Evolutionary conservation across 169 alveolate species (phyloP).

Genomic region (Plasmodium fragile): DNA sequence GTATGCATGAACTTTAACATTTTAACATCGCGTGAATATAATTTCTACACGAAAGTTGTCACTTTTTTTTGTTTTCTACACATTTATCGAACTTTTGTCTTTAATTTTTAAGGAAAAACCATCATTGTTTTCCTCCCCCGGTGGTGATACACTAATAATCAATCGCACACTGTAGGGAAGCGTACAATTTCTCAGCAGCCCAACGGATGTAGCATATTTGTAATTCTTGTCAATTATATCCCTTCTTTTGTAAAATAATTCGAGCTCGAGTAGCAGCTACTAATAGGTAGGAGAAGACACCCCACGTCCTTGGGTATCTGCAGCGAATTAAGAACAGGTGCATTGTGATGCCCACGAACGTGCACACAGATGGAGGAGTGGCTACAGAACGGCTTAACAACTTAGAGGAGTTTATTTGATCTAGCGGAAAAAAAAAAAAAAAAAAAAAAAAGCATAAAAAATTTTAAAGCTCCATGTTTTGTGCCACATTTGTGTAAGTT

Average conservation of each 20-base stretch:
- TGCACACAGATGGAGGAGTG: background rate
- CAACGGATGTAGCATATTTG: background rate
- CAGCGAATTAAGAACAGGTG: background rate
- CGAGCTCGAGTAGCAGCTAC: background rate
- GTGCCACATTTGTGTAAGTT: background rate
- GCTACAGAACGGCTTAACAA: background rate
- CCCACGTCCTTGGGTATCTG: background rate
- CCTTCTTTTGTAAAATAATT: background rate
- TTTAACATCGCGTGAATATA: background rate
- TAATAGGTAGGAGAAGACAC: background rate
- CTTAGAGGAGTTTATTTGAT: background rate
- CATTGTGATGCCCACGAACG: background rate
- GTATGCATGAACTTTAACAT: background rate
- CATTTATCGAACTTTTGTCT: conserved; percentile 17
- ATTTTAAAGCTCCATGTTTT: background rate
- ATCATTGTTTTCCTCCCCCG: background rate
- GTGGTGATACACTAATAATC: background rate
- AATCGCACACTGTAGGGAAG: background rate
- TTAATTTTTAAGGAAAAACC: conserved; percentile 14
- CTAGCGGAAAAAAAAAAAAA: background rate
- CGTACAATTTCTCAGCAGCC: background rate
- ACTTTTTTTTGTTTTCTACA: background rate
- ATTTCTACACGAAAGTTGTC: conserved; percentile 15
- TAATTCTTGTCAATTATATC: background rate
- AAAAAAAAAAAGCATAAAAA: background rate